A percentile compares a stretch with the other conserved stretches of the same genome.
Evolutionary conservation across 2,329 filamentous ascomycete species (phyloP).

Genomic region (Trichoderma sp.): DNA sequence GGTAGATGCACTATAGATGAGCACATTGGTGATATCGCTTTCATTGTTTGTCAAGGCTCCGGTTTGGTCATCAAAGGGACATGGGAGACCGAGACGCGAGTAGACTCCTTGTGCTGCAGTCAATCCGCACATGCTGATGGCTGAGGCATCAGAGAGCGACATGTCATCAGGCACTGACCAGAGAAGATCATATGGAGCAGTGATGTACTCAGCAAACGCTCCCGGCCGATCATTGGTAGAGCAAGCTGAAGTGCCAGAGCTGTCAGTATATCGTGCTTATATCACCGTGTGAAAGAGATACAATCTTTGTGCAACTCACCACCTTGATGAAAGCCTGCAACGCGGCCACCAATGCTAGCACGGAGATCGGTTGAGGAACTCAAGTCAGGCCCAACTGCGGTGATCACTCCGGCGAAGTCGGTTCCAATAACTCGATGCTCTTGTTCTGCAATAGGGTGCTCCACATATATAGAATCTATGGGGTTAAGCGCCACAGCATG

Average conservation of each 20-base stretch:
- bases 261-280: neutral
- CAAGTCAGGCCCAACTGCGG: constrained; percentile 31
- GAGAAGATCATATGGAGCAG: constrained; percentile 42
- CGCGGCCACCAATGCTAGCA: constrained; percentile 38
- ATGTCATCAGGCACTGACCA: constrained; percentile 43
- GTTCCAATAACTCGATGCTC: constrained; percentile 43
- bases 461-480: constrained; percentile 42
- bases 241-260: constrained; percentile 37
- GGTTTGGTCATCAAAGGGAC: constrained; percentile 38
- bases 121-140: constrained; percentile 47
- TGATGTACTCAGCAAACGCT: constrained; percentile 50
- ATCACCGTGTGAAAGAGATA: neutral
- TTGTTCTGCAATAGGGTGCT: constrained; percentile 40
- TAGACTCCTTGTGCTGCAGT: constrained; percentile 50
- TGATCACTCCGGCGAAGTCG: constrained; percentile 47
- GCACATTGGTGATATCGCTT: constrained; percentile 29
- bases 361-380: constrained; percentile 28
- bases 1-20: constrained; percentile 43
- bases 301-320: constrained; percentile 29
- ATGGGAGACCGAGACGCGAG: constrained; percentile 41
- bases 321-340: constrained; percentile 50
- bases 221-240: constrained; percentile 48
- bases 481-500: constrained; percentile 37
- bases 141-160: constrained; percentile 44
- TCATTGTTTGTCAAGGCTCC: neutral